Evolutionary conservation across 345 rosid species (phyloP).

Genomic region (Heritiera littoralis): DNA sequence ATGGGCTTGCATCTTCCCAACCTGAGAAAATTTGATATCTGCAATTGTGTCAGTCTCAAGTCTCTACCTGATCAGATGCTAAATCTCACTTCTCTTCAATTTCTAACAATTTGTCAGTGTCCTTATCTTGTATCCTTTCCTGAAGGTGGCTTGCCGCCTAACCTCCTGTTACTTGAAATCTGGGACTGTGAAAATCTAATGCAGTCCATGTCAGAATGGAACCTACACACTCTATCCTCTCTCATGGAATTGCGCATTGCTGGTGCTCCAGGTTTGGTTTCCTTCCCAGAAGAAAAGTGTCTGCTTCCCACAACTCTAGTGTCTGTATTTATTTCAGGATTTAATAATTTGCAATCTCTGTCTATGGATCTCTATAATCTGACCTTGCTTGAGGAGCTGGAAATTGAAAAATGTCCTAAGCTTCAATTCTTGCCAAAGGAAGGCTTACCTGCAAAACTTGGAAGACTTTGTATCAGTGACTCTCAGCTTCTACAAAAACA

Average conservation of each 20-base stretch:
- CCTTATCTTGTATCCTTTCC: constrained; percentile 23
- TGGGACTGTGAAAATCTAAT: constrained; percentile 18
- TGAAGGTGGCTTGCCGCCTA: constrained; percentile 23
- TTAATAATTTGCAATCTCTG: constrained; percentile 10
- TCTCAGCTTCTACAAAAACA: constrained; percentile 21
- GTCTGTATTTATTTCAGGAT: background rate
- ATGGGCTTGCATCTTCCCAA: constrained; percentile 20
- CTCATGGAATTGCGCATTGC: constrained; percentile 25
- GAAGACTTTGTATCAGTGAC: constrained; percentile 20
- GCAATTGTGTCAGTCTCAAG: constrained; percentile 7
- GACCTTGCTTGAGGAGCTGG: constrained; percentile 22
- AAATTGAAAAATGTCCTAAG: constrained; percentile 21
- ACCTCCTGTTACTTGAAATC: constrained; percentile 16
- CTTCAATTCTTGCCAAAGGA: constrained; percentile 21
- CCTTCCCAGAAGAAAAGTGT: constrained; percentile 19
- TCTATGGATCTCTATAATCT: constrained; percentile 23
- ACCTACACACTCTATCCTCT: constrained; percentile 19
- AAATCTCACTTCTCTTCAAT: constrained; percentile 2
- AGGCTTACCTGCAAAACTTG: constrained; percentile 25
- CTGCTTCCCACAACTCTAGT: constrained; percentile 21
- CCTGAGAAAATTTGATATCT: constrained; percentile 13
- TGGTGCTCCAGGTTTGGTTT: constrained; percentile 8
- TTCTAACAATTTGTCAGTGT: constrained; percentile 11
- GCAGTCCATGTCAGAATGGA: constrained; percentile 25
- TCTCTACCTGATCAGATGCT: constrained; percentile 19